Evolutionary conservation across 1,139 yeast genomes (phyloP).

Genomic region (Tardiomyces depauwii): DNA sequence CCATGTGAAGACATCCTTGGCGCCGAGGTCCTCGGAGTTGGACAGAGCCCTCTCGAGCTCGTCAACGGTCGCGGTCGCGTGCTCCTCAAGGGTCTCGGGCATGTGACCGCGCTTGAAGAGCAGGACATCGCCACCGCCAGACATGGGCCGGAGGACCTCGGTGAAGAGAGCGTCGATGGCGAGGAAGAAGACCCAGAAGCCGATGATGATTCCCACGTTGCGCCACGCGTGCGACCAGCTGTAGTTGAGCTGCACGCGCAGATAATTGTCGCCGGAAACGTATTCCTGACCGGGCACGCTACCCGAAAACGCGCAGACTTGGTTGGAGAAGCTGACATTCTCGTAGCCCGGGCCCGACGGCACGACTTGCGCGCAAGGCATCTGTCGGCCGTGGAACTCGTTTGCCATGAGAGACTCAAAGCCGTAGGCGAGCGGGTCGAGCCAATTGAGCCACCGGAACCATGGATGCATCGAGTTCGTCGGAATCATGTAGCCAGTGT

Average conservation of each 20-base stretch:
- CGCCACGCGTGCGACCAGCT: constrained; percentile 41
- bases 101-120: constrained; percentile 44
- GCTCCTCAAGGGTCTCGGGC: constrained; percentile 26
- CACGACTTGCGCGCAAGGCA: constrained; percentile 36
- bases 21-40: constrained; percentile 5
- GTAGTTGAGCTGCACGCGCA: constrained; percentile 30
- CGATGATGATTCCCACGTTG: constrained; percentile 43
- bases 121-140: constrained; percentile 48
- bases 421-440: constrained; percentile 47
- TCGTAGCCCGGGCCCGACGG: constrained; percentile 43
- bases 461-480: constrained; percentile 49
- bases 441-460: constrained; percentile 51
- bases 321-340: constrained; percentile 28
- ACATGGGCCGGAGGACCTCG: constrained; percentile 41
- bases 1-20: constrained; percentile 41
- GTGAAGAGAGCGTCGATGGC: constrained; percentile 37
- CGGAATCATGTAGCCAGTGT: constrained; percentile 51
- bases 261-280: constrained; percentile 41
- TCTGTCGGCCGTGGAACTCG: constrained; percentile 42
- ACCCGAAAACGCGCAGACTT: constrained; percentile 40
- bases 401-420: constrained; percentile 48
- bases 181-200: constrained; percentile 34
- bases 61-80: constrained; percentile 24
- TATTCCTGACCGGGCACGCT: constrained; percentile 33
- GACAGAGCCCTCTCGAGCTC: constrained; percentile 33